A percentile compares a stretch with the other conserved stretches of the same genome.
Conservation (phyloP, 306 rosid species). For the Amphicarpaea edgeworthii region DNA sequence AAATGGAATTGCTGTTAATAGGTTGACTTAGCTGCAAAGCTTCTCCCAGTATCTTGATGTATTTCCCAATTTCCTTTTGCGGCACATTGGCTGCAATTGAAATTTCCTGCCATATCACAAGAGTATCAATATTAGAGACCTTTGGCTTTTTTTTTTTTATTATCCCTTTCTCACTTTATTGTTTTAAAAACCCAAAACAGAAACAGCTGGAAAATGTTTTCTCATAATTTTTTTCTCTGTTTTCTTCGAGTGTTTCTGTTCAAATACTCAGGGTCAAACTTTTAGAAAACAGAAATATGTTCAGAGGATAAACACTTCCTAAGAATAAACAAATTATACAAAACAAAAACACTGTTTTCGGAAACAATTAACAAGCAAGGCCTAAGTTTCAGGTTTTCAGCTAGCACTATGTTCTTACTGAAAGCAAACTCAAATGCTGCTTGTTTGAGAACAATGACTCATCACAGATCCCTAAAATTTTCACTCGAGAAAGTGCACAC, state of each 20-base stretch:
- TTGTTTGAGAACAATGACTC: neutral
- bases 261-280: no score
- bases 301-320: no score
- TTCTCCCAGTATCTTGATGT: conserved; percentile 96
- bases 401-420: neutral
- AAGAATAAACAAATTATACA: no score
- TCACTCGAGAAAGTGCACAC: neutral
- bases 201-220: no score
- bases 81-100: conserved; percentile 96
- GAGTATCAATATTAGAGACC: conserved; percentile 27
- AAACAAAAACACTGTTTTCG: no score
- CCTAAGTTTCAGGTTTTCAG: conserved; percentile 17
- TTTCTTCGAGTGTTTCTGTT: no score
- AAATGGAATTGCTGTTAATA: conserved; percentile 91
- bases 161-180: no score
- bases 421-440: conserved; percentile 19
- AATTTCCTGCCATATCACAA: conserved; percentile 72
- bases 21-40: conserved; percentile 98
- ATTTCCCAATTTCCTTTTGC: conserved; percentile 94
- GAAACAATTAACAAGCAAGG: no score
- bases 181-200: no score
- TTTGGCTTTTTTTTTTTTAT: no score
- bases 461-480: conserved; percentile 27
- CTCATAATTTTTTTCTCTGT: no score
- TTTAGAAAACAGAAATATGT: no score